Evolutionary conservation across 83 land plant species (phyloP).

Genomic region (Picea abies): DNA sequence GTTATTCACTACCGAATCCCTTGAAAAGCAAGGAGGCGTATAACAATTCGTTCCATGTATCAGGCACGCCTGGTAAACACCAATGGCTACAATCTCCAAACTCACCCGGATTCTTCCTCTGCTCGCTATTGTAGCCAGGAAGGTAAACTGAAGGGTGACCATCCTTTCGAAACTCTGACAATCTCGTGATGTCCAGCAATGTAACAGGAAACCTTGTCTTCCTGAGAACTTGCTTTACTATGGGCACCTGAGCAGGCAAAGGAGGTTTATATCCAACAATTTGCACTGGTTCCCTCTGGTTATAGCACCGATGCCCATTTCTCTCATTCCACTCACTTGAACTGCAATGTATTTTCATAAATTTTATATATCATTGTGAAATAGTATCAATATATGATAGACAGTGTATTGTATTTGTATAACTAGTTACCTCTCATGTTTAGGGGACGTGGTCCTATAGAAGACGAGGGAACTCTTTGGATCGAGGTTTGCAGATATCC

Average conservation of each 20-base stretch:
- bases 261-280: conserved; percentile 20
- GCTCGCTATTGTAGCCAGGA: conserved; percentile 31
- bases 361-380: too few species aligned
- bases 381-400: too few species aligned
- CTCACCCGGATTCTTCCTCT: conserved; percentile 22
- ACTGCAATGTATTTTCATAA: conserved; percentile 19
- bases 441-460: background rate
- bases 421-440: too few species aligned
- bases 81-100: conserved; percentile 65
- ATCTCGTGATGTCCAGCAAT: conserved; percentile 57
- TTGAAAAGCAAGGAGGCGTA: too few species aligned
- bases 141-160: conserved; percentile 71
- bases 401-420: too few species aligned
- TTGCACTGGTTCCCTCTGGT: conserved; percentile 40
- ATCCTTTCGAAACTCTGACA: conserved; percentile 62
- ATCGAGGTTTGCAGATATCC: conserved; percentile 12
- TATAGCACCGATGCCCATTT: conserved; percentile 52
- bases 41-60: conserved; percentile 54
- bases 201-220: conserved; percentile 40
- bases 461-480: background rate
- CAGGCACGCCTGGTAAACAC: conserved; percentile 64
- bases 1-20: too few species aligned
- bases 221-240: conserved; percentile 30
- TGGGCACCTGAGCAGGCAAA: conserved; percentile 40
- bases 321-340: conserved; percentile 48